Conservation (phyloP, 345 rosid species). For the Laguncularia racemosa region DNA sequence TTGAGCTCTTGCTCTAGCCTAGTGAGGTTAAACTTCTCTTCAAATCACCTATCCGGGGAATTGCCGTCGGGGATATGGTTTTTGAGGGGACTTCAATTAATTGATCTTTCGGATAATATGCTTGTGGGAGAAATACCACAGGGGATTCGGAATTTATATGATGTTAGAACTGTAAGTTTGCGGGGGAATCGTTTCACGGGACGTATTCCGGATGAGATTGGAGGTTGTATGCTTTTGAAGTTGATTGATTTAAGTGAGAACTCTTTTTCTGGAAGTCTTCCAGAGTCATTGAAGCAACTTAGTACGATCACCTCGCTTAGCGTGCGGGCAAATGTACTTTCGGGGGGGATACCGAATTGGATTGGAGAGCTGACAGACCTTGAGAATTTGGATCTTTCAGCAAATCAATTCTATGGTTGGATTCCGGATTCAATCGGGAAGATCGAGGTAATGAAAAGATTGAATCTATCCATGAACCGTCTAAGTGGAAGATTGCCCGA, state of each 20-base stretch:
- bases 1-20: constrained; percentile 53
- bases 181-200: constrained; percentile 58
- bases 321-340: constrained; percentile 44
- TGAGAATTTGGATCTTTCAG: constrained; percentile 74
- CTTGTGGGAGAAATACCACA: constrained; percentile 55
- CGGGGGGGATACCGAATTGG: constrained; percentile 66
- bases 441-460: constrained; percentile 44
- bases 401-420: constrained; percentile 49
- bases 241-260: constrained; percentile 60
- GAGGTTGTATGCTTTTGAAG: constrained; percentile 44
- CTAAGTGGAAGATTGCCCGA: constrained; percentile 55
- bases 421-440: constrained; percentile 58
- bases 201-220: constrained; percentile 52
- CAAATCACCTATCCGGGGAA: constrained; percentile 63
- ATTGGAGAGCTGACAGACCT: constrained; percentile 55
- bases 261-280: constrained; percentile 56
- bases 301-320: constrained; percentile 40
- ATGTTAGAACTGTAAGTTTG: constrained; percentile 42
- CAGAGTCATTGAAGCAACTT: constrained; percentile 54
- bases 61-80: constrained; percentile 58
- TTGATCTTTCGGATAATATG: constrained; percentile 63
- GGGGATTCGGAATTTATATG: constrained; percentile 49
- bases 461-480: constrained; percentile 63
- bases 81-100: constrained; percentile 42
- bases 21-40: constrained; percentile 49